Conservation (phyloP, 768 basidiomycete species). For the Rhodotorula diobovata region DNA sequence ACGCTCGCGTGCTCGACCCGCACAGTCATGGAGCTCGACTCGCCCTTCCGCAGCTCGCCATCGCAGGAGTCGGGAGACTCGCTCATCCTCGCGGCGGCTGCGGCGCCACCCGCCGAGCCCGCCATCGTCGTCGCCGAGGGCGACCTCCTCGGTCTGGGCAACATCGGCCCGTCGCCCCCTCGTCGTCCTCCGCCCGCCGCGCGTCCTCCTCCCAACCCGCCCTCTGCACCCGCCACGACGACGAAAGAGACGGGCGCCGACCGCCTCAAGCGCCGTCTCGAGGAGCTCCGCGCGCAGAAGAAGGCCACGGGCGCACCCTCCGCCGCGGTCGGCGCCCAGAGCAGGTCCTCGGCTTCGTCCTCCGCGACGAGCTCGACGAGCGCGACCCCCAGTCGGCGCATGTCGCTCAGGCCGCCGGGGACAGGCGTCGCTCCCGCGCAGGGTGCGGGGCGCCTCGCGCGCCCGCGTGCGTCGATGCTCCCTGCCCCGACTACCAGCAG, state of each 20-base stretch:
- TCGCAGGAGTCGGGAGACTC: background rate
- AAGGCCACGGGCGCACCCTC: background rate
- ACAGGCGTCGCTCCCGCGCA: background rate
- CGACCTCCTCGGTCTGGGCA: slow-evolving; percentile 11
- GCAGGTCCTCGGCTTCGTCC: background rate
- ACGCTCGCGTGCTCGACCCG: slow-evolving; percentile 10
- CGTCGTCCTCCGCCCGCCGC: background rate
- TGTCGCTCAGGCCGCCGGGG: background rate
- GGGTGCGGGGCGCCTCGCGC: background rate
- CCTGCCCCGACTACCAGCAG: too few species aligned
- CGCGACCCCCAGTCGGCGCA: background rate
- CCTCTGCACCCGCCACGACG: background rate
- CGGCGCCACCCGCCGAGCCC: background rate
- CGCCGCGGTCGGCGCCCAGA: background rate
- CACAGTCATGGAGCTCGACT: background rate
- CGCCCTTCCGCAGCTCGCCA: background rate
- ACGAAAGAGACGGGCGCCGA: slow-evolving; percentile 2
- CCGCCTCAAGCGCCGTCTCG: slow-evolving; percentile 14
- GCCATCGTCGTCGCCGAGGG: slow-evolving; percentile 1
- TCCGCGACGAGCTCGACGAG: background rate
- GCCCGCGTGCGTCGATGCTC: background rate
- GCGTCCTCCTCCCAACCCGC: too few species aligned
- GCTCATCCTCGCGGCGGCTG: background rate
- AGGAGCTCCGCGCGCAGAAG: slow-evolving; percentile 14
- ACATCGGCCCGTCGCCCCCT: background rate